These are phyloP conservation scores for Themeda triandra DNA, from an alignment of 176 grass and related monocot genomes.

Conservation along the genomic window DNA sequence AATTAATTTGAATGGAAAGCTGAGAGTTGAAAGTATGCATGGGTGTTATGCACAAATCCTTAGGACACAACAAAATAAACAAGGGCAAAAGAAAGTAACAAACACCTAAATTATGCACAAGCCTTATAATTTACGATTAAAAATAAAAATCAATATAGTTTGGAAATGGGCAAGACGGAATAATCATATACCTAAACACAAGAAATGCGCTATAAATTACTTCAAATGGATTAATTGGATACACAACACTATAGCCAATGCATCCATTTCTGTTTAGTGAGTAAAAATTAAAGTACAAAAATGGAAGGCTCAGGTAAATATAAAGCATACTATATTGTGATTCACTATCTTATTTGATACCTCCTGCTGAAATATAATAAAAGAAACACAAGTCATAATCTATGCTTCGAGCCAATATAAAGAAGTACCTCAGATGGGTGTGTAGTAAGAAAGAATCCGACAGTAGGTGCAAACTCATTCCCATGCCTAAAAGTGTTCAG, in stretches of 20 bases:
- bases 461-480: constrained; percentile 72
- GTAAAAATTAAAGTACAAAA: background rate
- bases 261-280: background rate
- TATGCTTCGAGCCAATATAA: background rate
- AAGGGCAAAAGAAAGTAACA: background rate
- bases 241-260: background rate
- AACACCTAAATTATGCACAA: background rate
- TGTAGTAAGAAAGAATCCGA: constrained; percentile 67
- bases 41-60: background rate
- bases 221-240: background rate
- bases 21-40: background rate
- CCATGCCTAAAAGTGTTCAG: constrained; percentile 40
- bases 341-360: background rate
- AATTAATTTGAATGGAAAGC: background rate
- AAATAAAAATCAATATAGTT: background rate
- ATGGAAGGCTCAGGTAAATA: constrained; percentile 1
- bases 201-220: background rate
- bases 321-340: background rate
- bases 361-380: background rate
- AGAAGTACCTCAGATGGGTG: constrained; percentile 55
- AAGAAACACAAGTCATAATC: background rate
- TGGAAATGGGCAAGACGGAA: background rate
- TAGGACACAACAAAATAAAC: background rate
- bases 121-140: background rate
- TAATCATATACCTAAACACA: background rate